A percentile compares a stretch with the other conserved stretches of the same genome.
These are phyloP conservation scores for Populus trichocarpa DNA, from an alignment of 441 rosid genomes.

Conservation along the genomic window DNA sequence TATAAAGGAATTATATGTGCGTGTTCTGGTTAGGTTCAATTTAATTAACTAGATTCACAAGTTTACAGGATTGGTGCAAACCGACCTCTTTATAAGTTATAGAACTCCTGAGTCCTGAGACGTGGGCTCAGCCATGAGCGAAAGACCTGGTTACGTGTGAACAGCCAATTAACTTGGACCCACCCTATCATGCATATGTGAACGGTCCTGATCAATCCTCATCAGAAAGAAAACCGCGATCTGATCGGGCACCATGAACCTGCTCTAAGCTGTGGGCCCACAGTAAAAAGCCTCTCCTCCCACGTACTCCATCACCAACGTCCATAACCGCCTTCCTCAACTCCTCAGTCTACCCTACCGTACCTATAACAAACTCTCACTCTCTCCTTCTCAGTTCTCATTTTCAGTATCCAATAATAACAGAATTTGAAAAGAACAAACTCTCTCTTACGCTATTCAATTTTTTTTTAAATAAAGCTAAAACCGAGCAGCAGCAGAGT, in stretches of 20 bases:
- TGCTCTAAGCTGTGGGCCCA: background rate
- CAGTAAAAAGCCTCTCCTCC: no score
- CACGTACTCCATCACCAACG: conserved; percentile 23
- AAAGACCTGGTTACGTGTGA: background rate
- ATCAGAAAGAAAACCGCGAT: background rate
- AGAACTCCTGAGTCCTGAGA: background rate
- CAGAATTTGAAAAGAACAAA: background rate
- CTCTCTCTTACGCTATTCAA: background rate
- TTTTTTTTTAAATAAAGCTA: conserved; percentile 21
- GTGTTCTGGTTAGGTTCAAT: background rate
- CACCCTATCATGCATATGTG: background rate
- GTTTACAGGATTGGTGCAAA: background rate
- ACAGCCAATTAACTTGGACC: background rate
- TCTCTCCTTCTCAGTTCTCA: background rate
- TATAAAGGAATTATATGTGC: background rate
- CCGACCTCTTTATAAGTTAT: no score
- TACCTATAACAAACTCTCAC: background rate
- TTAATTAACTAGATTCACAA: background rate
- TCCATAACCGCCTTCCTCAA: conserved; percentile 29
- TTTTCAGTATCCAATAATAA: background rate
- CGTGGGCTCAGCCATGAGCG: background rate
- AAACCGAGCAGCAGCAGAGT: conserved; percentile 16
- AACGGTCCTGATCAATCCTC: background rate
- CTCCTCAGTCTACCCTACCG: background rate
- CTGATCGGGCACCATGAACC: background rate